Base-by-base conservation (phyloP, 768 basidiomycete species). In the Tricholoma saponaceum region DNA sequence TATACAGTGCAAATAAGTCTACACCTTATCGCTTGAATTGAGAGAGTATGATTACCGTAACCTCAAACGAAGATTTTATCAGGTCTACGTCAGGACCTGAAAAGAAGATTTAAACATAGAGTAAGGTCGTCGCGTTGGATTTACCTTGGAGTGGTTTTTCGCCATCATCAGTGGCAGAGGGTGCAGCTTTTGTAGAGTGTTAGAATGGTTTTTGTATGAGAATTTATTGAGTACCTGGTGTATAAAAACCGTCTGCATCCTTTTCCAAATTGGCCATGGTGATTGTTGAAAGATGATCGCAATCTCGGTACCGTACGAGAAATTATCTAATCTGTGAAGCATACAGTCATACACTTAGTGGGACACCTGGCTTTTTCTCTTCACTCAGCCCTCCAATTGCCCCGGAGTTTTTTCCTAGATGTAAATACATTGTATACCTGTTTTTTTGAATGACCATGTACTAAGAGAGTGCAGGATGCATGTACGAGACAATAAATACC, bases 201-300 rank as follows among this genome's bases (percentile, higher is more conserved):
- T 50, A 32, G 43, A 6, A 35, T 7, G 12, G n/a, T n/a, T 22
- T 7, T 54, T n/a, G 13, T 32, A 32, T 4, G 3, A 7, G 1
- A 30, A 23, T 12, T 41, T 28, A 49, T 58, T 44, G 41, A 26
- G 33, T 70, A 86, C 85, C 79, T 61, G 87, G 79, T 18, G 79
- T 84, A 67, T 87, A 90, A 70, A 92, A 91, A 1, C 90, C 90
- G 55, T 92, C 90, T 53, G 82, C 87, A 70, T 90, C 89, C 73
- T 87, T 91, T 68, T 87, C 78, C 80, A 89, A 81, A 56, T 62
- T 69, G 57, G 65, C 52, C 63, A 66, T 67, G 23, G 43, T 63
- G 35, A 54, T n/a, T n/a, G n/a, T n/a, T n/a, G n/a, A n/a, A n/a
- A n/a, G 56, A 55, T 41, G 51, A 47, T 37, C 1, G 23, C 10